Evolutionary conservation across 768 basidiomycete species (phyloP).

Genomic region (Leucocoprinus sp.): DNA sequence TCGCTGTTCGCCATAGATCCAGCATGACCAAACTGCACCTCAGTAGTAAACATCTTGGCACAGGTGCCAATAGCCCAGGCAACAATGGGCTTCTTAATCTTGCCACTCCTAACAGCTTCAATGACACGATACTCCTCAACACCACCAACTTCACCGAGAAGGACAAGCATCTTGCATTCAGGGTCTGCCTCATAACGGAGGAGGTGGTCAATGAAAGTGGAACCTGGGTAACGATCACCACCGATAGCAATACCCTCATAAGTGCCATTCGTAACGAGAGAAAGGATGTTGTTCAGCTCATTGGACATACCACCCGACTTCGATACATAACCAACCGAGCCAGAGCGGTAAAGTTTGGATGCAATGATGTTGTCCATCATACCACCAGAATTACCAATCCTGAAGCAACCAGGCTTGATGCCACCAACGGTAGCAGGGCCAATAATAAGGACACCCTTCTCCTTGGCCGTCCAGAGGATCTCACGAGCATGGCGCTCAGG

Average conservation of each 20-base stretch:
- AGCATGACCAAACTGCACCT: constrained; percentile 99
- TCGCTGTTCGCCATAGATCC: constrained; percentile 98
- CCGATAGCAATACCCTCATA: constrained; percentile 99
- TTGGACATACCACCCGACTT: constrained; percentile 99
- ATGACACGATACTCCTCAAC: constrained; percentile 99
- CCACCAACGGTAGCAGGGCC: constrained; percentile 99
- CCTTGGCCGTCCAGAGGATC: constrained; percentile 81
- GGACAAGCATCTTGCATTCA: constrained; percentile 97
- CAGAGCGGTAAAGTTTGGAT: constrained; percentile 96
- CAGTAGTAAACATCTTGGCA: constrained; percentile 99
- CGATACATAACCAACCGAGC: constrained; percentile 97
- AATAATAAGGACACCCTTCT: constrained; percentile 81
- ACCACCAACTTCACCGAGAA: constrained; percentile 98
- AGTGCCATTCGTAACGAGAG: constrained; percentile 91
- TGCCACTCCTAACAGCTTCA: constrained; percentile 88
- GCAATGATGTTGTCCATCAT: constrained; percentile 99
- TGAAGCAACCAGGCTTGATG: constrained; percentile 99
- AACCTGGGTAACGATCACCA: constrained; percentile 97
- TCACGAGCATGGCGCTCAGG: constrained; percentile 97
- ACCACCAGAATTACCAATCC: constrained; percentile 98
- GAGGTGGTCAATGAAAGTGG: constrained; percentile 98
- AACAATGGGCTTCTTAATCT: constrained; percentile 97
- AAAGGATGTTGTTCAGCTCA: constrained; percentile 99
- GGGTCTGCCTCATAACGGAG: constrained; percentile 96
- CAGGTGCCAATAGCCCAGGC: constrained; percentile 99